Percentiles rank a stretch among this genome's conserved stretches.
These are phyloP conservation scores for Byssothecium circinans DNA, from an alignment of 2,329 filamentous ascomycete genomes.

Conservation along the genomic window DNA sequence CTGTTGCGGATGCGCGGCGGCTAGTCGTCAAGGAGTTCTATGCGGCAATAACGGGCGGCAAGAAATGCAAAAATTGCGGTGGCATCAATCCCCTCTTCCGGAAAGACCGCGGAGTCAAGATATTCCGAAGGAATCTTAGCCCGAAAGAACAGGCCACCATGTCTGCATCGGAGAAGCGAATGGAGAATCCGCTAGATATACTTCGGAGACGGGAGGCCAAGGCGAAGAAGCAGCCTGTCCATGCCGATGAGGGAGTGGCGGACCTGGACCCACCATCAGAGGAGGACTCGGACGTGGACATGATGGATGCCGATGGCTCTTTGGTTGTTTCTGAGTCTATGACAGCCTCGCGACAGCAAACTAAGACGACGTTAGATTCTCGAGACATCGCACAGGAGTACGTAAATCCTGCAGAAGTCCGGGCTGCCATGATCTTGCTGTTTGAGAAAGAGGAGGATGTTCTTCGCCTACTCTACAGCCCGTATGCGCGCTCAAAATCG, in stretches of 20 bases:
- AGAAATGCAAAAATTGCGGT: slow-evolving; percentile 67
- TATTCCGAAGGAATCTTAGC: slow-evolving; percentile 81
- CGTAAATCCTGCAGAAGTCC: slow-evolving; percentile 80
- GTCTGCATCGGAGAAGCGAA: slow-evolving; percentile 67
- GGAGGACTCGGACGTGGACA: slow-evolving; percentile 46
- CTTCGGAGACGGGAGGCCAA: slow-evolving; percentile 52
- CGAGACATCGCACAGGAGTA: slow-evolving; percentile 64
- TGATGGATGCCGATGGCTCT: slow-evolving; percentile 51
- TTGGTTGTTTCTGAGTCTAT: slow-evolving; percentile 53
- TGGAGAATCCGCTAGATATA: slow-evolving; percentile 69
- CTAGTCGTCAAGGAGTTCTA: slow-evolving; percentile 81
- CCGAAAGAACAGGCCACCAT: slow-evolving; percentile 77
- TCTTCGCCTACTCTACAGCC: slow-evolving; percentile 80
- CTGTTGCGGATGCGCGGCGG: slow-evolving; percentile 74
- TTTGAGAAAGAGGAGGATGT: slow-evolving; percentile 89
- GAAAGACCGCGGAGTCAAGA: slow-evolving; percentile 89
- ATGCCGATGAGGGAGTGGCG: slow-evolving; percentile 70
- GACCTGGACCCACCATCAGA: slow-evolving; percentile 56
- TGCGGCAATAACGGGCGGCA: slow-evolving; percentile 67
- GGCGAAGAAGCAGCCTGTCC: slow-evolving; percentile 48
- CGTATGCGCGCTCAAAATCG: slow-evolving; percentile 65
- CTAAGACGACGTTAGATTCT: slow-evolving; percentile 41
- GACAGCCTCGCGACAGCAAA: slow-evolving; percentile 39
- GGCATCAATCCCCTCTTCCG: slow-evolving; percentile 69
- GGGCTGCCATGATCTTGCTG: slow-evolving; percentile 73